phyloP scores from a whole-genome alignment of 768 basidiomycete genomes.

The Phylloporus arenicola region DNA sequence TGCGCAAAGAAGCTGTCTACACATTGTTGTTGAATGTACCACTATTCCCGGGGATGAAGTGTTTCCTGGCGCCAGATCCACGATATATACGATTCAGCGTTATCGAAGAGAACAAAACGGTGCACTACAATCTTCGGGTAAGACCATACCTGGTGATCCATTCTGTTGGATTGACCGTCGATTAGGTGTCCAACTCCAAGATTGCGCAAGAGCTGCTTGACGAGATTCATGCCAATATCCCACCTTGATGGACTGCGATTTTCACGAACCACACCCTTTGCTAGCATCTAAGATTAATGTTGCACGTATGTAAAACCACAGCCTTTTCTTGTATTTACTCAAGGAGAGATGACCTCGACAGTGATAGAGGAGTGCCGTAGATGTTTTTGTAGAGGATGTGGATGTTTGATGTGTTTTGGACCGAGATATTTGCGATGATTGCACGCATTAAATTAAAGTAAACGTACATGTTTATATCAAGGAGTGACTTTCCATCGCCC shows the following conservation, averaged over 20 bases:
- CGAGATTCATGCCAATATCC: slow-evolving; percentile 42
- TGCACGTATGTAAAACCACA: slow-evolving; percentile 29
- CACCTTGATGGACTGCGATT: slow-evolving; percentile 22
- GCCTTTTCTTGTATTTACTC: slow-evolving; percentile 26
- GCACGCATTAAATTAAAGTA: slow-evolving; percentile 25
- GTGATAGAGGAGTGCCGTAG: slow-evolving; percentile 18
- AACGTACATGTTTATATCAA: slow-evolving; percentile 19
- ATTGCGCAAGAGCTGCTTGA: slow-evolving; percentile 66
- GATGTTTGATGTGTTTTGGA: slow-evolving; percentile 12
- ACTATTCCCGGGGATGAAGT: slow-evolving; percentile 75
- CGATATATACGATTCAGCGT: slow-evolving; percentile 74
- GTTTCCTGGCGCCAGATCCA: slow-evolving; percentile 67
- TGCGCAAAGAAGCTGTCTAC: slow-evolving; percentile 83
- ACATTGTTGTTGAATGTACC: slow-evolving; percentile 68
- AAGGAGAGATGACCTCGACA: slow-evolving; percentile 21
- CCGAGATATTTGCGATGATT: slow-evolving; percentile 2
- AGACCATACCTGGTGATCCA: slow-evolving; percentile 17
- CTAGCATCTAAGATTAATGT: slow-evolving; percentile 33
- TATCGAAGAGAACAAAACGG: slow-evolving; percentile 53
- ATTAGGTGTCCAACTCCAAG: slow-evolving; percentile 62
- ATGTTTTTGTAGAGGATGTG: slow-evolving; percentile 8
- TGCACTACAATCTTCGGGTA: slow-evolving; percentile 75
- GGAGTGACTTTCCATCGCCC: slow-evolving; percentile 63
- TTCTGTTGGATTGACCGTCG: not conserved
- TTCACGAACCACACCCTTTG: slow-evolving; percentile 16